Evolutionary conservation across 345 rosid genomes (phyloP).

Genomic region (Anastatica hierochuntica): DNA sequence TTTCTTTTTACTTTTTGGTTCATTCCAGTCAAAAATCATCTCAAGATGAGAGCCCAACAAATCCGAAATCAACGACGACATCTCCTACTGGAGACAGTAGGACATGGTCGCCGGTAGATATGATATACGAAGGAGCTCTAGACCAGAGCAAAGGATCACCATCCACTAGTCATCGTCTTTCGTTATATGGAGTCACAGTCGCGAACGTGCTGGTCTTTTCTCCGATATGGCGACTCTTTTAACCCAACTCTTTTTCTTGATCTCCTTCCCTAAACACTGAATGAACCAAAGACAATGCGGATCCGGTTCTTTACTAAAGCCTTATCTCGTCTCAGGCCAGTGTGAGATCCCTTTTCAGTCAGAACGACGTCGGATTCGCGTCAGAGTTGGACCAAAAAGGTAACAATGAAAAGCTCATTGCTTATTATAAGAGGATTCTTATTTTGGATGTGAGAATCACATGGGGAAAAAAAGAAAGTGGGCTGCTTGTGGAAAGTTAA

Average conservation of each 20-base stretch:
- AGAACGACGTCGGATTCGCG: constrained; percentile 25
- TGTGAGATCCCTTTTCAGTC: background rate
- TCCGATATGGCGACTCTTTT: constrained; percentile 35
- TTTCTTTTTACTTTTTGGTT: no score
- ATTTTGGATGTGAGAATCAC: constrained; percentile 16
- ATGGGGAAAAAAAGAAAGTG: constrained; percentile 13
- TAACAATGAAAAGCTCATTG: no score
- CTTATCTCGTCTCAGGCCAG: constrained; percentile 14
- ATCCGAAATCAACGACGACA: constrained; percentile 5
- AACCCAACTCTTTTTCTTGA: background rate
- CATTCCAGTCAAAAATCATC: constrained; percentile 64
- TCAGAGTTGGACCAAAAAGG: constrained; percentile 3
- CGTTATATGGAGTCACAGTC: constrained; percentile 24
- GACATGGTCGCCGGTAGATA: constrained; percentile 19
- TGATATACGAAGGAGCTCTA: constrained; percentile 67
- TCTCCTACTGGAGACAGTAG: background rate
- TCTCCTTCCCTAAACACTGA: background rate
- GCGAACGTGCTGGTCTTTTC: constrained; percentile 30
- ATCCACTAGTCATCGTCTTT: constrained; percentile 17
- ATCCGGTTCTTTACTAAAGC: no score
- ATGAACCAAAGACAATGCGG: no score
- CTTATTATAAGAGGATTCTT: constrained; percentile 2
- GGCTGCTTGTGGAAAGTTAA: constrained; percentile 23
- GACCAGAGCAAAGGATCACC: constrained; percentile 38
- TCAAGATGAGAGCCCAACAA: constrained; percentile 31